A percentile compares a stretch with the other conserved stretches of the same genome.
Conservation (phyloP, 2,329 filamentous ascomycete genomes). For the Colletotrichum sp. region DNA sequence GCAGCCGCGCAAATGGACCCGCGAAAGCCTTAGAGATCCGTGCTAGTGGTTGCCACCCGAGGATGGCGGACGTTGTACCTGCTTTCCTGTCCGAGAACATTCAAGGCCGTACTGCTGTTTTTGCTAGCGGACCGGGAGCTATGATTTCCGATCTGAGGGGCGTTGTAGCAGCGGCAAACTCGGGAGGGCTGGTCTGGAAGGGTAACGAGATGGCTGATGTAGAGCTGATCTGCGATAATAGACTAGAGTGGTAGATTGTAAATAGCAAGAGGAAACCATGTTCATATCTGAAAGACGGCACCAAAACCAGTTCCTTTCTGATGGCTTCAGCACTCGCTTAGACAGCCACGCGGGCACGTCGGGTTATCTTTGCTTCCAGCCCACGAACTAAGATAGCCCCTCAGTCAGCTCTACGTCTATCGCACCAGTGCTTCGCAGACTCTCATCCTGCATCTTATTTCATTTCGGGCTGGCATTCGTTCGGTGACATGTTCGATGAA, state of each 20-base stretch:
- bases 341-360: rapidly evolving
- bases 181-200: slow-evolving; percentile 58
- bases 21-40: slow-evolving; percentile 21
- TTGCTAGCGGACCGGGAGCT: slow-evolving; percentile 64
- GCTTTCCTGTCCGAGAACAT: slow-evolving; percentile 53
- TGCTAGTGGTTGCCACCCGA: slow-evolving; percentile 44
- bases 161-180: slow-evolving; percentile 60
- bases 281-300: no score
- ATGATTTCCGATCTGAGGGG: slow-evolving; percentile 64
- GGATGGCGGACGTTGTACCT: slow-evolving; percentile 50
- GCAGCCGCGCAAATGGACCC: slow-evolving; percentile 54
- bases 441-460: no score
- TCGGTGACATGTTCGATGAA: no score
- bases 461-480: no score
- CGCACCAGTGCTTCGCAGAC: no score
- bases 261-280: no score
- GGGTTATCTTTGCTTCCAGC: no score
- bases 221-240: slow-evolving; percentile 62
- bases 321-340: no score
- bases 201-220: slow-evolving; percentile 64
- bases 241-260: slow-evolving; percentile 52
- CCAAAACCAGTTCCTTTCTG: no score
- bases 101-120: slow-evolving; percentile 57
- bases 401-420: no score
- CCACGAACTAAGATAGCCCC: no score